Base-by-base conservation (phyloP, 1,284 basidiomycete species). In the Coniferiporia weirii region DNA sequence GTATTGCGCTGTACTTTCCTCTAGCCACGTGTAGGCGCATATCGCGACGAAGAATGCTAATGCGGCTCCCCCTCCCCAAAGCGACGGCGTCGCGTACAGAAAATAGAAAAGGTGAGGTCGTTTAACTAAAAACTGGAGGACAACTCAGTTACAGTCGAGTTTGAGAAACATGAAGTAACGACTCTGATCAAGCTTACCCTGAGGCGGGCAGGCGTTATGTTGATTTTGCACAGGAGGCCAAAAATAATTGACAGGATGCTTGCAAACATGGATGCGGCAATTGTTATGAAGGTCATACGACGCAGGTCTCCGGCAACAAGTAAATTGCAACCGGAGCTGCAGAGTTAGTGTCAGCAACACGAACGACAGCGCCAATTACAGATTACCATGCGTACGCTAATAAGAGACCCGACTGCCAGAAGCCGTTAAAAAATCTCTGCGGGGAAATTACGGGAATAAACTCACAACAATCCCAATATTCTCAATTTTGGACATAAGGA, bases 401-500 rank as follows among this genome's bases (percentile, higher is more conserved):
- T 15, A 59, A 48, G 22, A 59, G 45, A 54, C 57, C 57, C 12
- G 57, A 59, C 57, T 59, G 34, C 36, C 44, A 19, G n/a, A 54
- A 27, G 27, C 27, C 27, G 27, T 27, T 27, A 27, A 27, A 27
- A 27, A 2, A 5, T 27, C 5, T 27, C 27, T 27, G 5, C 27
- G 27, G 27, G 27, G 27, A 27, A 27, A 27, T 5, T 10, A 9
- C 43, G 12, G 5, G 22, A 15, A 32, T 36, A 36, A 17, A 19
- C 44, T 20, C 40, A 59, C 57, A 6, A 59, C 57, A 1, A 59
- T 59, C 9, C 22, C 52, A 36, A 59, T 54, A 45, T 59, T 59
- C 35, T 59, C 57, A 40, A 59, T 59, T n/a, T 59, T 59, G 52
- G 54, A 54, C 57, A 59, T 59, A 15, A 59, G 47, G 12, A 59